Percentiles rank a stretch among this genome's conserved stretches.
Conservation (phyloP, 441 rosid genomes). For the Populus tomentosa region DNA sequence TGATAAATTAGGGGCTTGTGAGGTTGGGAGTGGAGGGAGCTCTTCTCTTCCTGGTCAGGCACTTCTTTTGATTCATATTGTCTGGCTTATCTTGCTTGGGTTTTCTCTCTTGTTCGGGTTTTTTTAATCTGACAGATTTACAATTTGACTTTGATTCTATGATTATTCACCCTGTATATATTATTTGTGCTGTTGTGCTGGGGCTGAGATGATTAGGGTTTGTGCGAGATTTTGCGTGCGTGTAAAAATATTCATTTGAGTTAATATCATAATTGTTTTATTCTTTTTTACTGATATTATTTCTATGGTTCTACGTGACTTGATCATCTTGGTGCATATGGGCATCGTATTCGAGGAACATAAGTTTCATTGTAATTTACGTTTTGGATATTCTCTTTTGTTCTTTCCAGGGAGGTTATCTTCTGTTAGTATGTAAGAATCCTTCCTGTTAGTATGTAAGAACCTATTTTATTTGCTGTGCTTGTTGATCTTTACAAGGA, state of each 20-base stretch:
- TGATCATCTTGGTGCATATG: neutral
- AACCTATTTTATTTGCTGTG: neutral
- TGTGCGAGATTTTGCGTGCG: neutral
- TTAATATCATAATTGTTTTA: neutral
- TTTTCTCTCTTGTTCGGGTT: slow-evolving; percentile 65
- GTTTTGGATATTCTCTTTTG: no score
- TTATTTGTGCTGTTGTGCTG: neutral
- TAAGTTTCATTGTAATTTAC: no score
- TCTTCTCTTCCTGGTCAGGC: slow-evolving; percentile 79
- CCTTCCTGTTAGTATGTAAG: neutral
- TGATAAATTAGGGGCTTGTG: slow-evolving; percentile 64
- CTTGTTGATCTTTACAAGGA: neutral
- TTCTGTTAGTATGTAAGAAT: no score
- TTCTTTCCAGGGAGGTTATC: neutral
- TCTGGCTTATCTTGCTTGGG: slow-evolving; percentile 78
- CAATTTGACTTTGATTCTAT: neutral
- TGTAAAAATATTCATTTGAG: slow-evolving; percentile 7
- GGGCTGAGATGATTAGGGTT: neutral
- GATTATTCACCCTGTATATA: no score
- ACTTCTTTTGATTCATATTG: slow-evolving; percentile 65
- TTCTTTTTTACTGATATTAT: neutral
- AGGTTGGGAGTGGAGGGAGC: slow-evolving; percentile 53
- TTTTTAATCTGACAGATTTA: slow-evolving; percentile 30
- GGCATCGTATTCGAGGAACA: neutral
- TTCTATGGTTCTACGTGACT: neutral